phyloP scores from a whole-genome alignment of 257 asterid genomes.

The Cinchona pubescens region DNA sequence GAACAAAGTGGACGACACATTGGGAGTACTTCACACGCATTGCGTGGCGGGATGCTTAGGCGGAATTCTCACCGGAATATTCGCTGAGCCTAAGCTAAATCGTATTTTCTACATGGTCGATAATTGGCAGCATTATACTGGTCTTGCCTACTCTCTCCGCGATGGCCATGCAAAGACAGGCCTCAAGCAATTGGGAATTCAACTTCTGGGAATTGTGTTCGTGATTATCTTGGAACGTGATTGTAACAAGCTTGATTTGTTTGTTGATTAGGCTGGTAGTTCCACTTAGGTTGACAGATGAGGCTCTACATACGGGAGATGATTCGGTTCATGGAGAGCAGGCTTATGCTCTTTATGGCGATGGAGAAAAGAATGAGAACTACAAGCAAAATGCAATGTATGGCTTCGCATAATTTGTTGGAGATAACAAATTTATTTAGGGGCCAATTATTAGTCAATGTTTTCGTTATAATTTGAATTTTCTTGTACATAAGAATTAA shows the following conservation, averaged over 20 bases:
- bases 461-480: too few species aligned
- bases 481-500: too few species aligned
- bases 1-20: conserved; percentile 64
- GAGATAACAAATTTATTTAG: too few species aligned
- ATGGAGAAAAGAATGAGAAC: conserved; percentile 58
- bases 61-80: conserved; percentile 62
- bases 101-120: conserved; percentile 34
- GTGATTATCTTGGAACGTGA: conserved; percentile 37
- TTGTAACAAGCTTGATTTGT: conserved; percentile 59
- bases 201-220: conserved; percentile 52
- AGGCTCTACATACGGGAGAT: conserved; percentile 55
- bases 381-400: not conserved
- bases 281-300: conserved; percentile 54
- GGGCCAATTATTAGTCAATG: too few species aligned
- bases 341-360: conserved; percentile 82
- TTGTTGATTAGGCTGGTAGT: conserved; percentile 44
- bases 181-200: conserved; percentile 56
- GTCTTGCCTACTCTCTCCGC: conserved; percentile 56
- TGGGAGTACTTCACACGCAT: conserved; percentile 84
- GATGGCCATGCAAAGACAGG: conserved; percentile 38
- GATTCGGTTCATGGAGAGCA: conserved; percentile 74
- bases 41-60: conserved; percentile 79
- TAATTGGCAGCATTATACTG: conserved; percentile 38
- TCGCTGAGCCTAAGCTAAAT: conserved; percentile 55
- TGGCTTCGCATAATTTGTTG: not conserved